phyloP scores from a whole-genome alignment of 2,329 filamentous ascomycete genomes.

The Sporothrix dimorphospora region DNA sequence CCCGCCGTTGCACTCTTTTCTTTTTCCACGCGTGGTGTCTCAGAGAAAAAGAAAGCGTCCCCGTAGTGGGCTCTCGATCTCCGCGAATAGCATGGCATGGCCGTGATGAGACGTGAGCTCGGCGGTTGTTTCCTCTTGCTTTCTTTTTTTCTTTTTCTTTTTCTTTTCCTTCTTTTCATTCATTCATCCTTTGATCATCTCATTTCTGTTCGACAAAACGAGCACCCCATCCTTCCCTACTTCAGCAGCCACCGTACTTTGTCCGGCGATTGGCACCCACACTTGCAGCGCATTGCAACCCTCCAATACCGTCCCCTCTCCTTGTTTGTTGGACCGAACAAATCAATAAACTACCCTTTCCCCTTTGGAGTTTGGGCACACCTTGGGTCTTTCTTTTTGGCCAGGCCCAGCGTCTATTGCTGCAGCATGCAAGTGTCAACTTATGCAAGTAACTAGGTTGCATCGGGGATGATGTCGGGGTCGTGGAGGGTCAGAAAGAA shows the following conservation, averaged over 20 bases:
- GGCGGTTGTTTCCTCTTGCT: background rate
- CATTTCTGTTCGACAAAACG: background rate
- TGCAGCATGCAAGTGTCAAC: slow-evolving; percentile 19
- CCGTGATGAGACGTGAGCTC: background rate
- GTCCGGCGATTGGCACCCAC: background rate
- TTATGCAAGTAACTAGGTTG: slow-evolving; percentile 24
- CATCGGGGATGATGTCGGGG: background rate
- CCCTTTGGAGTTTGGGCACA: background rate
- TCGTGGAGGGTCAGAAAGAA: background rate
- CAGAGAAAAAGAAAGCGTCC: background rate
- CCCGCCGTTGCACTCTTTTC: background rate
- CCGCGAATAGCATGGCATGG: background rate
- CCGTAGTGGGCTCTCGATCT: background rate
- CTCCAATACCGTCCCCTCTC: background rate
- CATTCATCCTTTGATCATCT: too few species aligned
- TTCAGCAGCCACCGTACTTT: background rate
- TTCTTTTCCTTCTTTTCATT: background rate
- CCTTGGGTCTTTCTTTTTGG: background rate
- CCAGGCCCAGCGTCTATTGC: background rate
- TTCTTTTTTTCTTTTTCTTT: background rate
- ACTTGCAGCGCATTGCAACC: background rate
- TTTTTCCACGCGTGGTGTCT: slow-evolving; percentile 13
- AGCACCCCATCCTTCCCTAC: background rate
- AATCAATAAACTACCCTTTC: background rate
- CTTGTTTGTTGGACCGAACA: background rate